Conservation (phyloP, 2,329 filamentous ascomycete species). For the Aureobasidium lini region DNA sequence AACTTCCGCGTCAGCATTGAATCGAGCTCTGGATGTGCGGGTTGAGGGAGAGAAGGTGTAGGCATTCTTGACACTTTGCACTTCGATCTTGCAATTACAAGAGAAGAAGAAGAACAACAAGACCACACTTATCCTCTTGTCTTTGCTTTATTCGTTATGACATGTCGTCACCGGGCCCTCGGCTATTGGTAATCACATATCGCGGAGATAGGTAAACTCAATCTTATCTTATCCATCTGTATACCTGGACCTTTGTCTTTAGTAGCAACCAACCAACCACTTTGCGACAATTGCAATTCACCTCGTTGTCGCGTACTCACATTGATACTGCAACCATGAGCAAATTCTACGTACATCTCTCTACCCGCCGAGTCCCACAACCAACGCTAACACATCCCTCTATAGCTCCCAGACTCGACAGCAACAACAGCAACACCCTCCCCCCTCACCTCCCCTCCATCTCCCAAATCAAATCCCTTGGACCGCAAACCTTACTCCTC, state of each 20-base stretch:
- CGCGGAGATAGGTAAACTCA: neutral
- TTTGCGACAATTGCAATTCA: neutral
- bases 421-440: conserved; percentile 16
- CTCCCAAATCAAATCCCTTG: conserved; percentile 20
- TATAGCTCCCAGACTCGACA: conserved; percentile 15
- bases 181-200: conserved; percentile 9
- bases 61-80: conserved; percentile 19
- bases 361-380: neutral
- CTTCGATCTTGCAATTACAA: neutral
- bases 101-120: neutral
- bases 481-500: conserved; percentile 16
- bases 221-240: conserved; percentile 11
- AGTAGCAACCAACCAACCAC: neutral
- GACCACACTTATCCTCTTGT: neutral
- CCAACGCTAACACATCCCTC: neutral
- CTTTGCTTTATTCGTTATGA: neutral
- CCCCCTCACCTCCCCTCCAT: conserved; percentile 16
- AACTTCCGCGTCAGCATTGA: conserved; percentile 70
- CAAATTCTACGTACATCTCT: conserved; percentile 12
- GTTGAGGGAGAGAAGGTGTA: conserved; percentile 47
- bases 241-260: neutral
- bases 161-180: conserved; percentile 11
- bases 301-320: neutral
- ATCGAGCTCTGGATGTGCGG: conserved; percentile 51
- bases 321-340: conserved; percentile 1